phyloP scores from a whole-genome alignment of 306 rosid genomes.

The Pyrus bretschneideri region DNA sequence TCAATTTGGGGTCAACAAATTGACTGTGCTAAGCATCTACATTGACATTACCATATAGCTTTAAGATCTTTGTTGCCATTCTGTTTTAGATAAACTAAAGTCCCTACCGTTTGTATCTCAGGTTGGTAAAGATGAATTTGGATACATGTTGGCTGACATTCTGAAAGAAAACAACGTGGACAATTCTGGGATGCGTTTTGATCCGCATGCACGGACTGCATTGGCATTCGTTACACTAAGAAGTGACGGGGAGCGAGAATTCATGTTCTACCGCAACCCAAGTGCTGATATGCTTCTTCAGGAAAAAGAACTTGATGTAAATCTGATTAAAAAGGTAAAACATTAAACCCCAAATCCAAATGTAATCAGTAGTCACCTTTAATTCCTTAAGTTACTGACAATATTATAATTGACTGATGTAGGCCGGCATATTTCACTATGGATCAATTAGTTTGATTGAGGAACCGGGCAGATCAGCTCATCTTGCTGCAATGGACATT shows the following conservation, averaged over 20 bases:
- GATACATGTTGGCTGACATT: constrained; percentile 66
- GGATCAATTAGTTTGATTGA: constrained; percentile 86
- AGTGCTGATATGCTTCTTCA: constrained; percentile 86
- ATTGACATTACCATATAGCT: neutral
- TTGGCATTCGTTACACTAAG: constrained; percentile 75
- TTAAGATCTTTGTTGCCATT: neutral
- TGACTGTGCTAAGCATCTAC: neutral
- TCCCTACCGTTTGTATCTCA: constrained; percentile 7
- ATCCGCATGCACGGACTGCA: constrained; percentile 63
- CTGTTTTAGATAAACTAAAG: neutral
- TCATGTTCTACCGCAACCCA: constrained; percentile 75
- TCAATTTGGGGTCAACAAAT: neutral
- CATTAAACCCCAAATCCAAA: neutral
- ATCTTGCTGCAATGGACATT: constrained; percentile 61
- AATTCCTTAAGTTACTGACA: constrained; percentile 9
- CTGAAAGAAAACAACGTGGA: constrained; percentile 62
- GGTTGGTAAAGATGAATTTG: constrained; percentile 90
- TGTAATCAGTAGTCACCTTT: neutral
- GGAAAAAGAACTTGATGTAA: constrained; percentile 53
- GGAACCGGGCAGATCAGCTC: constrained; percentile 74
- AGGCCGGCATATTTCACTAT: constrained; percentile 74
- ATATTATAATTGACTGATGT: constrained; percentile 15
- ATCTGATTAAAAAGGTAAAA: constrained; percentile 45
- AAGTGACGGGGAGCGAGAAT: constrained; percentile 75
- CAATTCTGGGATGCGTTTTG: constrained; percentile 64